phyloP scores from a whole-genome alignment of 2,329 filamentous ascomycete genomes.

The Alternaria arborescens region DNA sequence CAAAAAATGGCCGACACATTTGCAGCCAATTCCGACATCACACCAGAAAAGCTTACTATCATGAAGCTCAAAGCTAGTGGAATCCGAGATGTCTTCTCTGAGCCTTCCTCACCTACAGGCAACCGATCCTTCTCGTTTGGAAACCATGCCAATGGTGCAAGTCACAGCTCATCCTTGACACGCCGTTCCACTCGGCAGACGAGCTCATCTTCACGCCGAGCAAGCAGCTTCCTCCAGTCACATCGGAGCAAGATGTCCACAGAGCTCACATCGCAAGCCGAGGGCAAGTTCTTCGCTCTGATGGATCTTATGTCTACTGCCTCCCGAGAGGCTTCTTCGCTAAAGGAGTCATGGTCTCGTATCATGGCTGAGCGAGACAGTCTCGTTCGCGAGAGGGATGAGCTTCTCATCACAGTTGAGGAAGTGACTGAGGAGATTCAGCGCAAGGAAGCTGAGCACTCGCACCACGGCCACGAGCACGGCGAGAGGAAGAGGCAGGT shows the following conservation, averaged over 20 bases:
- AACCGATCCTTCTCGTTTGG: slow-evolving; percentile 23
- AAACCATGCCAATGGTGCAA: slow-evolving; percentile 1
- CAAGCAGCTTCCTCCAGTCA: slow-evolving; percentile 34
- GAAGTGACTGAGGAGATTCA: slow-evolving; percentile 36
- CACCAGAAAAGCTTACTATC: slow-evolving; percentile 33
- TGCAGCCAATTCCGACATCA: slow-evolving; percentile 19
- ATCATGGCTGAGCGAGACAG: slow-evolving; percentile 39
- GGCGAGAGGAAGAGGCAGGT: slow-evolving; percentile 33
- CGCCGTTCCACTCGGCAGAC: slow-evolving; percentile 28
- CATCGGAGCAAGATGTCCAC: slow-evolving; percentile 37
- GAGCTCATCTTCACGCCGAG: slow-evolving; percentile 28
- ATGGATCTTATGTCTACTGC: slow-evolving; percentile 40
- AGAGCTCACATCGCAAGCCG: slow-evolving; percentile 36
- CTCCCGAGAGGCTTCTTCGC: slow-evolving; percentile 32
- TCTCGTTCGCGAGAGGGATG: slow-evolving; percentile 30
- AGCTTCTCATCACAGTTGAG: slow-evolving; percentile 30
- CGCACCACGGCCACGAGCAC: slow-evolving; percentile 32
- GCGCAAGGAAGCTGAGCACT: slow-evolving; percentile 33
- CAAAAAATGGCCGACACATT: slow-evolving; percentile 11
- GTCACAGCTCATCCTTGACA: slow-evolving; percentile 18
- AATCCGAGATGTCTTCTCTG: slow-evolving; percentile 34
- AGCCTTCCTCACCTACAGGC: slow-evolving; percentile 28
- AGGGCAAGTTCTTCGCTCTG: slow-evolving; percentile 39
- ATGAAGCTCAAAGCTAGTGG: slow-evolving; percentile 34
- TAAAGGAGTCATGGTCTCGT: slow-evolving; percentile 37